Percentiles rank a stretch among this genome's conserved stretches.
phyloP scores from a whole-genome alignment of 225 moss, liverwort and hornwort genomes.

The Straminergon stramineum region DNA sequence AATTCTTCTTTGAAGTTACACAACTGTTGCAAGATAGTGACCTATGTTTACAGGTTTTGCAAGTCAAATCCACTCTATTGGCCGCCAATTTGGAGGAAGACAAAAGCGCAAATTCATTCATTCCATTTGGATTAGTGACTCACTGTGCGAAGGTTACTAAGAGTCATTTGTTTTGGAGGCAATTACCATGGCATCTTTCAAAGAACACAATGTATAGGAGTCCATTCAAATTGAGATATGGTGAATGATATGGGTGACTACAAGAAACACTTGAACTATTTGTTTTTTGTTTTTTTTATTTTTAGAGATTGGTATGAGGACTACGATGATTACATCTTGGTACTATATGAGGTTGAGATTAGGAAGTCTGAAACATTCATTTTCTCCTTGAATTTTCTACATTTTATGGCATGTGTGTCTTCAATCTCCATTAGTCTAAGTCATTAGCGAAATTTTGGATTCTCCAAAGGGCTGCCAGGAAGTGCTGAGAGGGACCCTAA shows the following conservation, averaged over 20 bases:
- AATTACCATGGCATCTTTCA: background rate
- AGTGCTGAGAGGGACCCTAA: too few species aligned
- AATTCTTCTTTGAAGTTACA: too few species aligned
- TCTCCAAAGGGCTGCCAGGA: too few species aligned
- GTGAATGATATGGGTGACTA: background rate
- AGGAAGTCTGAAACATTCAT: accelerated
- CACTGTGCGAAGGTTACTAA: background rate
- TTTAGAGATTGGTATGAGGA: accelerated
- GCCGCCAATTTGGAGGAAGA: too few species aligned
- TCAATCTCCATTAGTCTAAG: background rate
- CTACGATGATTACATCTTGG: too few species aligned
- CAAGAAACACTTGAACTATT: background rate
- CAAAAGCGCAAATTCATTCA: too few species aligned
- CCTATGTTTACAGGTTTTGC: too few species aligned
- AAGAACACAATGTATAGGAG: background rate
- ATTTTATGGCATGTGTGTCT: background rate
- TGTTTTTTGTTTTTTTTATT: background rate
- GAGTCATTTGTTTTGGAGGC: background rate
- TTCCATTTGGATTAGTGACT: background rate
- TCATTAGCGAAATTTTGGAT: too few species aligned
- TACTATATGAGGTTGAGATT: background rate
- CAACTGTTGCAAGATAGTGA: too few species aligned
- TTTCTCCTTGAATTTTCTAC: background rate
- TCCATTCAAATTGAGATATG: background rate
- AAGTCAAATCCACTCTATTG: too few species aligned